Percentiles rank a stretch among this genome's conserved stretches.
These are phyloP conservation scores for Penicillium aurantiogriseum DNA, from an alignment of 2,329 filamentous ascomycete species.

Conservation along the genomic window DNA sequence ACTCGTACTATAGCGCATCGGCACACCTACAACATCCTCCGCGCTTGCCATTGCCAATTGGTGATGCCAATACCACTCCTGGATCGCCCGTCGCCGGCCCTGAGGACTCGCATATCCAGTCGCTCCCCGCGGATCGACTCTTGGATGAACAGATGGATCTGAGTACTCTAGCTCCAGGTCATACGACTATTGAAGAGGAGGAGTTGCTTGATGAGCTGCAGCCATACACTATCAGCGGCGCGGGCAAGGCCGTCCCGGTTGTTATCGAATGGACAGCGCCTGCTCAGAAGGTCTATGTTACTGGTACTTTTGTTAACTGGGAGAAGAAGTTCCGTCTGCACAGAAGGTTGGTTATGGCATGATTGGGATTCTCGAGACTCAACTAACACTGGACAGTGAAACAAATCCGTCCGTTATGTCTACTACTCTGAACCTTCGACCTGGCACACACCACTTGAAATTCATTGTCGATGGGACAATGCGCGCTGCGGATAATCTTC, in stretches of 20 bases:
- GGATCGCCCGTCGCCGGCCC: slow-evolving; percentile 84
- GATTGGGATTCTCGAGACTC: neutral
- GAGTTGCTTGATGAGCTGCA: slow-evolving; percentile 73
- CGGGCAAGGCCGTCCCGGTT: slow-evolving; percentile 76
- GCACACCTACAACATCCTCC: slow-evolving; percentile 62
- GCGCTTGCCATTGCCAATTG: slow-evolving; percentile 86
- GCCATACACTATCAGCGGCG: slow-evolving; percentile 63
- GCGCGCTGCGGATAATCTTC: slow-evolving; percentile 80
- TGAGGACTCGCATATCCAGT: slow-evolving; percentile 56
- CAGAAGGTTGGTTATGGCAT: slow-evolving; percentile 60
- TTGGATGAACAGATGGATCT: slow-evolving; percentile 54
- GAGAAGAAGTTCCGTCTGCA: slow-evolving; percentile 88
- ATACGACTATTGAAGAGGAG: slow-evolving; percentile 64
- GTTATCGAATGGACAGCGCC: slow-evolving; percentile 79
- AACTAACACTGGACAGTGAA: slow-evolving; percentile 34
- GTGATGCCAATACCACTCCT: slow-evolving; percentile 84
- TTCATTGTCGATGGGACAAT: slow-evolving; percentile 95
- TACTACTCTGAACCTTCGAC: slow-evolving; percentile 76
- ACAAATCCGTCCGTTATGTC: slow-evolving; percentile 62
- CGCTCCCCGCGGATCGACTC: slow-evolving; percentile 42
- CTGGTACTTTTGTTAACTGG: slow-evolving; percentile 96
- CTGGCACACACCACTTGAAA: slow-evolving; percentile 93
- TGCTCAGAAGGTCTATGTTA: slow-evolving; percentile 91
- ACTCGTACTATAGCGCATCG: slow-evolving; percentile 47
- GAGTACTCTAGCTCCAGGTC: slow-evolving; percentile 56